Percentiles rank a stretch among this genome's conserved stretches.
phyloP scores from a whole-genome alignment of 2,329 filamentous ascomycete genomes.

The Stachybotrys echinatus region DNA sequence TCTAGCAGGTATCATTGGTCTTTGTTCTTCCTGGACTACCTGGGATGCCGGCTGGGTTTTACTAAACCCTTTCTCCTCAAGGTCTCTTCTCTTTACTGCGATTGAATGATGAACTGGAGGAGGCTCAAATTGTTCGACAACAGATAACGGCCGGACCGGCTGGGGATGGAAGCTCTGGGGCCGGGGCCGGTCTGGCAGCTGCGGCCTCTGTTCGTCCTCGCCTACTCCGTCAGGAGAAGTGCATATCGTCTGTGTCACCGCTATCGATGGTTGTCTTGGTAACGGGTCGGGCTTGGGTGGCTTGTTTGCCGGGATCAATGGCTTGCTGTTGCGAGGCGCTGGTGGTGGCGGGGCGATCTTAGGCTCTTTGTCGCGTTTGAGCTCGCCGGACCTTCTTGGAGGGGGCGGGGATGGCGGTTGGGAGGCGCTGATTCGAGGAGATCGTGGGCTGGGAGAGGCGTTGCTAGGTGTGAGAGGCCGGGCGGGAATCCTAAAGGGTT shows the following conservation, averaged over 20 bases:
- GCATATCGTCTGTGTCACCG: slow-evolving; percentile 53
- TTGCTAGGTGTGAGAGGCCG: slow-evolving; percentile 48
- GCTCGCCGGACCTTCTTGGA: slow-evolving; percentile 56
- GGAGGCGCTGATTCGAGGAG: slow-evolving; percentile 41
- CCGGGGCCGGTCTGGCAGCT: slow-evolving; percentile 44
- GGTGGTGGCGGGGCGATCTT: slow-evolving; percentile 58
- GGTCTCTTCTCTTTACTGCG: slow-evolving; percentile 35
- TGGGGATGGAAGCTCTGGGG: slow-evolving; percentile 27
- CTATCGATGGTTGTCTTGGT: not conserved
- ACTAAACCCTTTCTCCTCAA: slow-evolving; percentile 32
- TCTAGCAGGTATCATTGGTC: slow-evolving; percentile 45
- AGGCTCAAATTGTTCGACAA: slow-evolving; percentile 37
- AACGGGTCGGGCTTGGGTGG: slow-evolving; percentile 2
- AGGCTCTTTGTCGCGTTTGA: slow-evolving; percentile 43
- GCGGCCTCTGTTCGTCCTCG: slow-evolving; percentile 45
- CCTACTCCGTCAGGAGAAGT: slow-evolving; percentile 74
- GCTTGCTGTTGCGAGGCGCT: slow-evolving; percentile 74
- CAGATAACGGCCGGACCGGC: slow-evolving; percentile 13
- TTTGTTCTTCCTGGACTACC: slow-evolving; percentile 31
- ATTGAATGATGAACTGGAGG: slow-evolving; percentile 47
- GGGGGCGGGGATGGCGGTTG: slow-evolving; percentile 60
- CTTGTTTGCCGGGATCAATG: slow-evolving; percentile 25
- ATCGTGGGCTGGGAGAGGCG: slow-evolving; percentile 27
- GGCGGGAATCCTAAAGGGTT: slow-evolving; percentile 49
- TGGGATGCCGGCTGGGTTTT: slow-evolving; percentile 34